phyloP scores from a whole-genome alignment of 768 basidiomycete species.

The Auriculariales sp. region DNA sequence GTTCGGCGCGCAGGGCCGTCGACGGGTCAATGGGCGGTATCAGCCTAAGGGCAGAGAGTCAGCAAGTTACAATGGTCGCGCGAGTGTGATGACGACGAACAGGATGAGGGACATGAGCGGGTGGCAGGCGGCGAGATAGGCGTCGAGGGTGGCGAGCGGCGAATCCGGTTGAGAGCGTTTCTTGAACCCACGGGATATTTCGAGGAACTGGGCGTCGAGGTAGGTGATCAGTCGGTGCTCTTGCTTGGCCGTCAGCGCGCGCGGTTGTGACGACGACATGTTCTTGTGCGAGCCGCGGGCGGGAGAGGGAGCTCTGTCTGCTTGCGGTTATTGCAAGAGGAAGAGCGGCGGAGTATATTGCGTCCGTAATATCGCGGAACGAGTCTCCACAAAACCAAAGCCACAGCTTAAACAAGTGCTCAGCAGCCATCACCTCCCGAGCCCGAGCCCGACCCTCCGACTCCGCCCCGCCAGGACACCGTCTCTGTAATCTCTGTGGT shows the following conservation, averaged over 20 bases:
- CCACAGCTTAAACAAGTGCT: too few relatives aligned
- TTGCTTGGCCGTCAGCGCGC: slow-evolving; percentile 35
- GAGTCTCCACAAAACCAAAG: too few relatives aligned
- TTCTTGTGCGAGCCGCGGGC: background rate
- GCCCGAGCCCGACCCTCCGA: too few relatives aligned
- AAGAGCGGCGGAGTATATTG: too few relatives aligned
- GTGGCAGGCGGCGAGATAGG: slow-evolving; percentile 45
- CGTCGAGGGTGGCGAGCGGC: slow-evolving; percentile 35
- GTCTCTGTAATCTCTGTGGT: too few relatives aligned
- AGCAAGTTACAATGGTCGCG: background rate
- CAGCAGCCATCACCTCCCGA: too few relatives aligned
- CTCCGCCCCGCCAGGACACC: too few relatives aligned
- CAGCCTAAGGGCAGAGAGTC: slow-evolving; percentile 16
- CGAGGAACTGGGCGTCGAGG: slow-evolving; percentile 49
- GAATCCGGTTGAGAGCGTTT: slow-evolving; percentile 43
- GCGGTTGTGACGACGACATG: slow-evolving; percentile 1
- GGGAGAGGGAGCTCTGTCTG: background rate
- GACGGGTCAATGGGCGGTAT: slow-evolving; percentile 66
- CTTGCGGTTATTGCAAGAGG: too few relatives aligned
- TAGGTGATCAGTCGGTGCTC: slow-evolving; percentile 51
- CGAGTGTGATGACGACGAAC: background rate
- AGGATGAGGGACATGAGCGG: slow-evolving; percentile 46
- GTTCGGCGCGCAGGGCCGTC: slow-evolving; percentile 45
- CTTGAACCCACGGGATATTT: slow-evolving; percentile 54
- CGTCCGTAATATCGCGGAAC: too few relatives aligned